phyloP scores from a whole-genome alignment of 192 early-diverging fungal genomes.

The Jimgerdemannia flammicorona region DNA sequence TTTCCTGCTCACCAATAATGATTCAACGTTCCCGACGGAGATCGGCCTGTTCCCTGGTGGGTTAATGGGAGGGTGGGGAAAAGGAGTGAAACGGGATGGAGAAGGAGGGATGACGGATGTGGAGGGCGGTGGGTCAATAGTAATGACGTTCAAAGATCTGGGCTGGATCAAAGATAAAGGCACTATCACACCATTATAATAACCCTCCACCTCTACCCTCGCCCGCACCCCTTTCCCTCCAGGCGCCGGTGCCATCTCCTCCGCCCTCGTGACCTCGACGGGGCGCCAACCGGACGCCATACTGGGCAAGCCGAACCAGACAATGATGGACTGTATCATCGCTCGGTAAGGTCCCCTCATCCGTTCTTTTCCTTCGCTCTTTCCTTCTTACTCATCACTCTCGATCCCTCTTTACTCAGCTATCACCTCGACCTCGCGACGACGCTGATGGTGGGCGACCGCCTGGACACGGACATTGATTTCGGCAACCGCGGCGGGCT shows the following conservation, averaged over 20 bases:
- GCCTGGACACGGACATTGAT: constrained; percentile 92
- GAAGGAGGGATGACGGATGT: no score
- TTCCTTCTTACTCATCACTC: constrained; percentile 41
- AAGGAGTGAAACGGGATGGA: background rate
- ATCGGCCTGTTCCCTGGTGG: constrained; percentile 71
- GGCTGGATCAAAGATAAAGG: no score
- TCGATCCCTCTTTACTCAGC: no score
- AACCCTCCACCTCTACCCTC: background rate
- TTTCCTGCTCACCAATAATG: constrained; percentile 93
- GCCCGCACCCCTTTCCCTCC: constrained; percentile 4
- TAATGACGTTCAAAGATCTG: no score
- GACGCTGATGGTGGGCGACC: constrained; percentile 97
- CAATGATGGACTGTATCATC: constrained; percentile 92
- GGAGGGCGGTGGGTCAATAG: no score
- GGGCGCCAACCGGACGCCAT: constrained; percentile 72
- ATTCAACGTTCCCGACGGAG: constrained; percentile 83
- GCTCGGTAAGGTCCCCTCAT: constrained; percentile 52
- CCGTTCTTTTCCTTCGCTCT: background rate
- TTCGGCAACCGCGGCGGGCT: constrained; percentile 89
- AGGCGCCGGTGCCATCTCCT: constrained; percentile 81
- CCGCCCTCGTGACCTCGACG: constrained; percentile 73
- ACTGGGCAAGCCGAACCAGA: constrained; percentile 90
- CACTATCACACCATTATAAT: background rate
- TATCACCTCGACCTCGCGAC: constrained; percentile 56
- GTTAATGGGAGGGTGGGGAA: background rate